Evolutionary conservation across 495 filamentous ascomycete species (phyloP).

Genomic region (Chlorociboria aeruginascens): DNA sequence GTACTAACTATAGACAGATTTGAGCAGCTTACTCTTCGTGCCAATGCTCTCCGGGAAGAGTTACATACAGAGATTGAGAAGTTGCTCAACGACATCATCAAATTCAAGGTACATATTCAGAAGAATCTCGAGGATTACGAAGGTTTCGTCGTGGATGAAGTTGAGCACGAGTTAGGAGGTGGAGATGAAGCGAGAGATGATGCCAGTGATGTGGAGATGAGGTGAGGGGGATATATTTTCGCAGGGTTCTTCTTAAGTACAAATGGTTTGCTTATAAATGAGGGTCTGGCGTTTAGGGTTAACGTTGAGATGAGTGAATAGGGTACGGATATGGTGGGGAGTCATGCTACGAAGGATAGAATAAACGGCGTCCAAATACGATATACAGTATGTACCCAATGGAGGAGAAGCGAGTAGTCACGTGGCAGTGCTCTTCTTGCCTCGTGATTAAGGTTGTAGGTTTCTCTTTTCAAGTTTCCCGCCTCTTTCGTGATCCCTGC

Average conservation of each 20-base stretch:
- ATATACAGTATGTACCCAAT: no score
- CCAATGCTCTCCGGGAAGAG: constrained; percentile 78
- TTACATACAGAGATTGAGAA: constrained; percentile 91
- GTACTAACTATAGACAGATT: constrained; percentile 40
- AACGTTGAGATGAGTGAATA: neutral
- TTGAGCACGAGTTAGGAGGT: constrained; percentile 65
- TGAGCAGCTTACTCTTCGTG: constrained; percentile 76
- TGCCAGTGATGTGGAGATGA: constrained; percentile 21
- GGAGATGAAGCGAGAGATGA: constrained; percentile 36
- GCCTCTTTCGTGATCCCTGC: no score
- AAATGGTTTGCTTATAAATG: neutral
- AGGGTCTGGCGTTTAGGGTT: no score
- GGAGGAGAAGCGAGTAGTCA: no score
- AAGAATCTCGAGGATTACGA: constrained; percentile 87
- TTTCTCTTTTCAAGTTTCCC: no score
- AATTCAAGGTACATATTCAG: constrained; percentile 96
- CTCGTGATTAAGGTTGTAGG: no score
- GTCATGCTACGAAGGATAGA: no score
- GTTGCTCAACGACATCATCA: constrained; percentile 93
- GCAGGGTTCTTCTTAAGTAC: constrained; percentile 3
- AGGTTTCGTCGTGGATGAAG: constrained; percentile 79
- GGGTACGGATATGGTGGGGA: neutral
- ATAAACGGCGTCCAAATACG: no score
- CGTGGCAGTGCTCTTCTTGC: no score
- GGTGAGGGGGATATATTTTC: constrained; percentile 3